phyloP scores from a whole-genome alignment of 2,329 filamentous ascomycete species.

The Fusarium algeriense region DNA sequence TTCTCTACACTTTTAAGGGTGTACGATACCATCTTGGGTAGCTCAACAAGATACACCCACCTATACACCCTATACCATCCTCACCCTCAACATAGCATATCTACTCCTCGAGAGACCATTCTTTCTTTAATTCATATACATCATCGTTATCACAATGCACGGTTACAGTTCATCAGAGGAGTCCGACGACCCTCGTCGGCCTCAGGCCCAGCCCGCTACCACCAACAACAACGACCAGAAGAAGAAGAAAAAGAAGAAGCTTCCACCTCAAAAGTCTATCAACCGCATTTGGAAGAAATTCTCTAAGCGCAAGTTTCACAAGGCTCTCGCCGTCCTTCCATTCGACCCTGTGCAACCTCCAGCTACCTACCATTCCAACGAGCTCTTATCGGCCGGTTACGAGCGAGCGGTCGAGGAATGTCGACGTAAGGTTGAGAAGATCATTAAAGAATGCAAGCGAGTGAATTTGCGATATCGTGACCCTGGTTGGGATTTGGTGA shows the following conservation, averaged over 20 bases:
- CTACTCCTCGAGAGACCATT: not conserved
- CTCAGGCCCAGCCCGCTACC: slow-evolving; percentile 51
- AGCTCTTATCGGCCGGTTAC: slow-evolving; percentile 70
- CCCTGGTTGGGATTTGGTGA: slow-evolving; percentile 69
- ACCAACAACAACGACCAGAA: slow-evolving; percentile 56
- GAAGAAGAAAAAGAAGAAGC: slow-evolving; percentile 64
- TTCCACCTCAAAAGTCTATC: slow-evolving; percentile 73
- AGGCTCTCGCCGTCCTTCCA: slow-evolving; percentile 73
- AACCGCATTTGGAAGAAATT: slow-evolving; percentile 75
- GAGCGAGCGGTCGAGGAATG: slow-evolving; percentile 74
- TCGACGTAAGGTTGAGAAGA: slow-evolving; percentile 70
- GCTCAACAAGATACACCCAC: not conserved
- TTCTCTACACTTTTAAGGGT: not conserved
- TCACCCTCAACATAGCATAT: not conserved
- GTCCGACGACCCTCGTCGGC: slow-evolving; percentile 60
- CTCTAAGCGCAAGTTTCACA: slow-evolving; percentile 70
- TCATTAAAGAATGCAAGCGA: slow-evolving; percentile 74
- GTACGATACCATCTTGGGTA: not conserved
- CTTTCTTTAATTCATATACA: not conserved
- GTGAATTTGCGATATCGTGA: slow-evolving; percentile 86
- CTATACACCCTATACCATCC: not conserved
- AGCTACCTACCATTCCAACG: slow-evolving; percentile 66
- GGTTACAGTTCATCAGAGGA: slow-evolving; percentile 65
- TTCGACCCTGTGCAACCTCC: slow-evolving; percentile 69
- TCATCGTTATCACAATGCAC: slow-evolving; percentile 49